A percentile compares a stretch with the other conserved stretches of the same genome.
Evolutionary conservation across 2,329 filamentous ascomycete genomes (phyloP).

Genomic region (Sarocladium strictum): DNA sequence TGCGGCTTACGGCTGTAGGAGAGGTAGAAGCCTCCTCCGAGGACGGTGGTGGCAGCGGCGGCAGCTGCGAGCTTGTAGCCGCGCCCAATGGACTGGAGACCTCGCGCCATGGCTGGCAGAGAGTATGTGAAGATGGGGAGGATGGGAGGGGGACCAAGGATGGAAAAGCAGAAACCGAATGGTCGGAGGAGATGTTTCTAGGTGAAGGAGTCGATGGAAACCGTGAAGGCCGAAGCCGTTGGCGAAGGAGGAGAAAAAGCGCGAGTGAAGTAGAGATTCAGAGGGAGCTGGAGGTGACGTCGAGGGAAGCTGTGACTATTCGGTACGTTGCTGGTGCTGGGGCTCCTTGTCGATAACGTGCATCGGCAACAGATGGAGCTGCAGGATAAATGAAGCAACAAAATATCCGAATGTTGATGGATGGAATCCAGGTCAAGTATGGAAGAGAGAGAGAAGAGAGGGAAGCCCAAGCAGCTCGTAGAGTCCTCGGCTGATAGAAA

Average conservation of each 20-base stretch:
- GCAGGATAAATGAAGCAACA: background rate
- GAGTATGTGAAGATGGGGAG: background rate
- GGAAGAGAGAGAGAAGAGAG: background rate
- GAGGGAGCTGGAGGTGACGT: background rate
- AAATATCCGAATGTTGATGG: background rate
- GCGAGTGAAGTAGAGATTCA: background rate
- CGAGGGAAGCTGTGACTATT: background rate
- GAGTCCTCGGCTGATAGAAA: background rate
- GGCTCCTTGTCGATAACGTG: conserved; percentile 1
- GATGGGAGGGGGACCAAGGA: background rate
- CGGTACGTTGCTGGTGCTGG: background rate
- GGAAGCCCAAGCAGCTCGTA: background rate
- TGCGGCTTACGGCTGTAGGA: conserved; percentile 21
- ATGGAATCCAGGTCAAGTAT: background rate
- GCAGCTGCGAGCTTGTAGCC: conserved; percentile 27
- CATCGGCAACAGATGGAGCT: conserved; percentile 6
- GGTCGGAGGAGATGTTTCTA: background rate
- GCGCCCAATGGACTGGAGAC: conserved; percentile 27
- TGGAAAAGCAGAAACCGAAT: background rate
- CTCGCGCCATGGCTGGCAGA: conserved; percentile 25
- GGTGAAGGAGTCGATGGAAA: background rate
- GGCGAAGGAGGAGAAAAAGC: background rate
- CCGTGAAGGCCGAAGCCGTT: background rate
- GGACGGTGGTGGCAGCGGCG: conserved; percentile 21
- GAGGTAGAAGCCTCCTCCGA: conserved; percentile 23